Percentiles rank a stretch among this genome's conserved stretches.
Evolutionary conservation across 148 eudicot genomes (phyloP).

Genomic region (Suaeda aralocaspica): DNA sequence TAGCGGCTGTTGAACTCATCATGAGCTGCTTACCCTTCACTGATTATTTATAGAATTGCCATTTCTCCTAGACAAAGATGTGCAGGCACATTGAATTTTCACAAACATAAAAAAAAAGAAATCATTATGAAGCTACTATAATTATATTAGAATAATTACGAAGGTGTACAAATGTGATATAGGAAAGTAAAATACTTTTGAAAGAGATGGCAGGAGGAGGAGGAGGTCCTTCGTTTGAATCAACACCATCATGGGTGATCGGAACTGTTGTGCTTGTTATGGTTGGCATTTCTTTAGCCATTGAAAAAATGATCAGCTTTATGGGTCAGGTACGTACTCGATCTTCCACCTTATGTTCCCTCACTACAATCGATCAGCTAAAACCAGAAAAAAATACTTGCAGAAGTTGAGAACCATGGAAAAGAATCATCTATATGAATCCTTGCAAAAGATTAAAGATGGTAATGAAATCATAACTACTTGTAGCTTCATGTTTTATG

Average conservation of each 20-base stretch:
- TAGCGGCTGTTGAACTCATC: background rate
- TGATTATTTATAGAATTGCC: background rate
- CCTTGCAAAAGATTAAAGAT: constrained; percentile 30
- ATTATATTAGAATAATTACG: too few relatives aligned
- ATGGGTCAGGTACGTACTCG: constrained; percentile 21
- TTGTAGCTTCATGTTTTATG: background rate
- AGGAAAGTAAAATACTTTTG: background rate
- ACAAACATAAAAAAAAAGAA: too few relatives aligned
- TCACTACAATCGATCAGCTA: too few relatives aligned
- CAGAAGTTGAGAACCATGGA: constrained; percentile 23
- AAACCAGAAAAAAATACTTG: too few relatives aligned
- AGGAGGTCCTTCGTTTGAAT: constrained; percentile 26
- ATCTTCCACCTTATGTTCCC: background rate
- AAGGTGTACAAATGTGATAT: background rate
- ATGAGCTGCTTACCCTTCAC: background rate
- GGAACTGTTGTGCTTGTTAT: constrained; percentile 25
- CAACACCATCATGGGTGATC: constrained; percentile 35
- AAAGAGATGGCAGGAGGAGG: constrained; percentile 24
- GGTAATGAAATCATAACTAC: constrained; percentile 14
- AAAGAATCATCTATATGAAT: constrained; percentile 26
- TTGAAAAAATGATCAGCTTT: constrained; percentile 24
- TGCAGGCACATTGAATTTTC: constrained; percentile 9
- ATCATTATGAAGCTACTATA: background rate
- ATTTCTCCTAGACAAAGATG: background rate
- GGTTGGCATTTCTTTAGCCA: constrained; percentile 21